Conservation (phyloP, 73 alveolate species). For the Paramecium sonneborni region DNA sequence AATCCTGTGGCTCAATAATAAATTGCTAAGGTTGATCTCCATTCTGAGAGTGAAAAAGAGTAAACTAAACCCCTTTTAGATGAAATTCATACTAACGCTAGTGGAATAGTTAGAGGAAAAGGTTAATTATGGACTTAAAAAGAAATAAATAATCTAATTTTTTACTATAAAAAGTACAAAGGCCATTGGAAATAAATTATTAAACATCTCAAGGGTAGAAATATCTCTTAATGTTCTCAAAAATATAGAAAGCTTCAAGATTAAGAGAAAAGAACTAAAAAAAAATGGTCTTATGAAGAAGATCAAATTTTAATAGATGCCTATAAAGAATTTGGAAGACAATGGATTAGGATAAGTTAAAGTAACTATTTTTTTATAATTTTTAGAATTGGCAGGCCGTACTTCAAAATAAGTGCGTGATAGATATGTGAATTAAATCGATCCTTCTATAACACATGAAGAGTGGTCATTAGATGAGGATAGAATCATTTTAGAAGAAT, state of each 20-base stretch:
- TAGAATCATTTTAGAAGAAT: slow-evolving; percentile 19
- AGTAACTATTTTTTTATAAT: not conserved
- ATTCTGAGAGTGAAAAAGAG: not conserved
- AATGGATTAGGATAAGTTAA: slow-evolving; percentile 20
- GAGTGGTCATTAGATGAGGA: slow-evolving; percentile 95
- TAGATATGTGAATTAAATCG: slow-evolving; percentile 96
- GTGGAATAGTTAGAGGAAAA: slow-evolving; percentile 10
- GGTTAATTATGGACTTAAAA: slow-evolving; percentile 27
- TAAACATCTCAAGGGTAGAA: slow-evolving; percentile 35
- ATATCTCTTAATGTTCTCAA: slow-evolving; percentile 33
- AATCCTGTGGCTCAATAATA: not conserved
- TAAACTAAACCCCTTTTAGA: not conserved
- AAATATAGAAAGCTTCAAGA: slow-evolving; percentile 24
- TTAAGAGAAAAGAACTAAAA: slow-evolving; percentile 1
- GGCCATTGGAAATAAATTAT: slow-evolving; percentile 24
- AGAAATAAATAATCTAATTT: not conserved
- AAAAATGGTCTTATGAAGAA: slow-evolving; percentile 7
- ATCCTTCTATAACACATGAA: slow-evolving; percentile 88
- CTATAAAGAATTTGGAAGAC: not conserved
- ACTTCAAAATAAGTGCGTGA: slow-evolving; percentile 97
- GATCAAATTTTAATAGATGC: not conserved
- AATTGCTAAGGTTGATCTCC: not conserved
- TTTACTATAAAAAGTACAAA: not conserved
- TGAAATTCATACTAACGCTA: not conserved
- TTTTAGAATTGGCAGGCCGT: slow-evolving; percentile 56